Evolutionary conservation across 768 basidiomycete species (phyloP), one percentile per base, ranked within the genome.

Genomic region (Panaeolus cyanescens): DNA sequence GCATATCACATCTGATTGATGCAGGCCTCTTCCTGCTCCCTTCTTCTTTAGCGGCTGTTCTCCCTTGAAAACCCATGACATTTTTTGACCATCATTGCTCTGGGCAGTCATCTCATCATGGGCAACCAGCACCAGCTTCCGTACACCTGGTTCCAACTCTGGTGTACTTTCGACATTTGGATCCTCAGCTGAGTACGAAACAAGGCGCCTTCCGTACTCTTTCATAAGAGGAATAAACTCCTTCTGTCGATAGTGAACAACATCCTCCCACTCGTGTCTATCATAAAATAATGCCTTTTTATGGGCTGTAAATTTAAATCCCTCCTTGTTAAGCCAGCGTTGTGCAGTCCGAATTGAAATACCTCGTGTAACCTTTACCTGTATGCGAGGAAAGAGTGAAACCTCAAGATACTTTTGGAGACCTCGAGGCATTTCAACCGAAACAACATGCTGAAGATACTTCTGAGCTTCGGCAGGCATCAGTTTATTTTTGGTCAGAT

Each of bases 201-300:
- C 58, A 7, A 59, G n/a, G 54, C 19, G 36, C 3, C 15, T 15
- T 1, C 17, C 20, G 15, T 28, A 67, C 70, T 55, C 58, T n/a
- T 19, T 58, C 63, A 68, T 72, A 31, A n/a, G 20, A 17, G 68
- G 70, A 36, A 74, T 62, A 61, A 78, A 79, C 0, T 57, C 54
- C 3, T 71, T 40, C 4, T 75, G 58, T 8, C 67, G 65, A 59
- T 79, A 79, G 10, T 59, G 39, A 1, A 76, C 71, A 17, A 80
- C 74, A 72, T 79, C 76, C 15, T 66, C 66, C 0, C 66, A 36
- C 59, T 77, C 71, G 66, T 77, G 77, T 0, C 78, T 71, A 65
- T 77, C 15, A 53, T 53, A 12, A 10, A 22, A 30, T 72, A 81
- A 1, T 65, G 68, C 65, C 70, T 72, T 74, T 22, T 64, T 63